phyloP scores from a whole-genome alignment of 2,329 filamentous ascomycete species.

The Nigrospora osmanthi region DNA sequence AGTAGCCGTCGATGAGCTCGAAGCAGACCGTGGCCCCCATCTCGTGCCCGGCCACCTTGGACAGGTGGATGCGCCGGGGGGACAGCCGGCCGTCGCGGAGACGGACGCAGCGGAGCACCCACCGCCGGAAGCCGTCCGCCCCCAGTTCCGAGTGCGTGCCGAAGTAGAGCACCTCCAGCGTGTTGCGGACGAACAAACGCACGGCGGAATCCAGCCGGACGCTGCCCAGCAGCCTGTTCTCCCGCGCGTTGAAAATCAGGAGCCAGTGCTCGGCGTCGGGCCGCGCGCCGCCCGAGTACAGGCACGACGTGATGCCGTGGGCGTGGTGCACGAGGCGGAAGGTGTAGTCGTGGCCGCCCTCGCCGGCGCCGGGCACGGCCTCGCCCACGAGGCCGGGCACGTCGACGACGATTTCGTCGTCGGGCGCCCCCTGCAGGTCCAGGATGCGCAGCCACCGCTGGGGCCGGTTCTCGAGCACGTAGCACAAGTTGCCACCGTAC shows the following conservation, averaged over 20 bases:
- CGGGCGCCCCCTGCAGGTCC: constrained; percentile 42
- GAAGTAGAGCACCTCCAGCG: constrained; percentile 52
- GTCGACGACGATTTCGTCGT: constrained; percentile 47
- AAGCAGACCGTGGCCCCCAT: constrained; percentile 64
- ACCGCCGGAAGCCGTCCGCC: constrained; percentile 49
- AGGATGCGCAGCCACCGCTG: constrained; percentile 44
- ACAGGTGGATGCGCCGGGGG: constrained; percentile 39
- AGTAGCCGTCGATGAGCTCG: constrained; percentile 55
- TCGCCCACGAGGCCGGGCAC: constrained; percentile 32
- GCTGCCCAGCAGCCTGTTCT: constrained; percentile 30
- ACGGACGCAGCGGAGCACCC: constrained; percentile 50
- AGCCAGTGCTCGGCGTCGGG: constrained; percentile 38
- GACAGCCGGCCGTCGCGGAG: constrained; percentile 32
- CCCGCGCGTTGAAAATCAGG: constrained; percentile 37
- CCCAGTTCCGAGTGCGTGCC: constrained; percentile 52
- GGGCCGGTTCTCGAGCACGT: constrained; percentile 38
- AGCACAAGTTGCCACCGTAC: constrained; percentile 56
- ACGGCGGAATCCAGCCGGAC: constrained; percentile 34
- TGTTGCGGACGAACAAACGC: constrained; percentile 62
- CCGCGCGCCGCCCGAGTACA: constrained; percentile 39
- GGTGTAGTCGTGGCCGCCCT: constrained; percentile 27
- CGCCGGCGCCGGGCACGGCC: constrained; percentile 27
- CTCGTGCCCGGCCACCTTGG: constrained; percentile 54
- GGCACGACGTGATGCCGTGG: constrained; percentile 47
- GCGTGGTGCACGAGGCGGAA: constrained; percentile 51